phyloP scores from a whole-genome alignment of 2,329 filamentous ascomycete species.

The Neurospora sp. region DNA sequence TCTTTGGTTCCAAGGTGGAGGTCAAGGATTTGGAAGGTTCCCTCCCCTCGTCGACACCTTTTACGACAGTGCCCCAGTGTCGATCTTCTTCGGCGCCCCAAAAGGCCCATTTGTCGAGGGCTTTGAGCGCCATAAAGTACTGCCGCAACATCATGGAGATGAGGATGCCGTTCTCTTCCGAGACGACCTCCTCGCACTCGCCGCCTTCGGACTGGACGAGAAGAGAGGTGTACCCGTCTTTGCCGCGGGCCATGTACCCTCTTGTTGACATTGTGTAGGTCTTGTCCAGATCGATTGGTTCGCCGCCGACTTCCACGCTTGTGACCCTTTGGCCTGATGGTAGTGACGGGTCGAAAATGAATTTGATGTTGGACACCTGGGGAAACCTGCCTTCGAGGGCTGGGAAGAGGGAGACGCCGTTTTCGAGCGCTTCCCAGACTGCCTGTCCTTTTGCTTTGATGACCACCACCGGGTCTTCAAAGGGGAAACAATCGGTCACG shows the following conservation, averaged over 20 bases:
- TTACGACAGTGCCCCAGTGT: slow-evolving; percentile 58
- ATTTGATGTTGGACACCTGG: slow-evolving; percentile 75
- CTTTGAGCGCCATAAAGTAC: slow-evolving; percentile 80
- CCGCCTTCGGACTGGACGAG: slow-evolving; percentile 70
- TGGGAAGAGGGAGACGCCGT: slow-evolving; percentile 69
- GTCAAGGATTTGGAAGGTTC: neutral
- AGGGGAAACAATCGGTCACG: slow-evolving; percentile 82
- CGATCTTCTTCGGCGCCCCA: slow-evolving; percentile 52
- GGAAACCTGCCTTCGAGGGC: slow-evolving; percentile 73
- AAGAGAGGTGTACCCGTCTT: slow-evolving; percentile 72
- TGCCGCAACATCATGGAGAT: slow-evolving; percentile 81
- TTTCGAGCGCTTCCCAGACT: slow-evolving; percentile 73
- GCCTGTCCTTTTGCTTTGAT: slow-evolving; percentile 61
- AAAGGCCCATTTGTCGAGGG: slow-evolving; percentile 68
- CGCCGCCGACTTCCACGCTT: slow-evolving; percentile 49
- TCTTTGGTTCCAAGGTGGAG: neutral
- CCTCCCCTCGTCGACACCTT: neutral
- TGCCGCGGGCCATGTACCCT: slow-evolving; percentile 82
- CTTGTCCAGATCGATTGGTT: slow-evolving; percentile 50
- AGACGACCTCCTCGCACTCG: slow-evolving; percentile 64
- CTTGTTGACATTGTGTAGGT: slow-evolving; percentile 68
- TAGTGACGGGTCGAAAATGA: slow-evolving; percentile 57
- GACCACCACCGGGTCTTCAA: slow-evolving; percentile 81
- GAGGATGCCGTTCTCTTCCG: slow-evolving; percentile 77
- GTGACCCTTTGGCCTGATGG: slow-evolving; percentile 53